A percentile compares a stretch with the other conserved stretches of the same genome.
Conservation (phyloP, 495 filamentous ascomycete species). For the Penicillium mononematosum region DNA sequence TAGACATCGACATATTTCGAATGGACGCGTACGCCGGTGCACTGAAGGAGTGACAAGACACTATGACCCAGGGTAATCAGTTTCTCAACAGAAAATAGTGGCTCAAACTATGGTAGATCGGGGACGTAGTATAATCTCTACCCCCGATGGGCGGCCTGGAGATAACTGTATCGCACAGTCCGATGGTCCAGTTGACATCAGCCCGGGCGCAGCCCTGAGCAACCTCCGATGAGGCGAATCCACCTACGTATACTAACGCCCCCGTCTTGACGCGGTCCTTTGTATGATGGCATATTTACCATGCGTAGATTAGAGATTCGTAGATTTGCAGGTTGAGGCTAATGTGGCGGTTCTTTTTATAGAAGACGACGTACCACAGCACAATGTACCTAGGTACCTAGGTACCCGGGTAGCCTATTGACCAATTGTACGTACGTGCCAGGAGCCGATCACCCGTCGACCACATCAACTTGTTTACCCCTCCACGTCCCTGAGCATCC, state of each 20-base stretch:
- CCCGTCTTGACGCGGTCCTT: background rate
- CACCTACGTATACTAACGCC: background rate
- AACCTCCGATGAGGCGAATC: background rate
- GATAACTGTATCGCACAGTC: background rate
- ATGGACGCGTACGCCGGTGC: background rate
- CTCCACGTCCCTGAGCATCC: background rate
- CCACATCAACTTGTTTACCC: background rate
- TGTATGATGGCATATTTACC: background rate
- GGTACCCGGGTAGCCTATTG: background rate
- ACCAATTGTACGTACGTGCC: background rate
- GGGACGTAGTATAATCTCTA: background rate
- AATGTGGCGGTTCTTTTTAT: constrained; percentile 11
- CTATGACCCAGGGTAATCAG: background rate
- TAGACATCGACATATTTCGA: background rate
- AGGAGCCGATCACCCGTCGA: background rate
- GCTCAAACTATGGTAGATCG: background rate
- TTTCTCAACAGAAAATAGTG: too few species aligned
- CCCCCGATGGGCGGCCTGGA: background rate
- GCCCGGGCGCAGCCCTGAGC: background rate
- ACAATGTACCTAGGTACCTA: background rate
- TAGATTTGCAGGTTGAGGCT: background rate
- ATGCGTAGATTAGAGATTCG: background rate
- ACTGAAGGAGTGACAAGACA: background rate
- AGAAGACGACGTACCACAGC: constrained; percentile 6
- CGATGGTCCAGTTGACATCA: background rate